Conservation (phyloP, 179 eudicot genomes). For the Carnegiea gigantea region DNA sequence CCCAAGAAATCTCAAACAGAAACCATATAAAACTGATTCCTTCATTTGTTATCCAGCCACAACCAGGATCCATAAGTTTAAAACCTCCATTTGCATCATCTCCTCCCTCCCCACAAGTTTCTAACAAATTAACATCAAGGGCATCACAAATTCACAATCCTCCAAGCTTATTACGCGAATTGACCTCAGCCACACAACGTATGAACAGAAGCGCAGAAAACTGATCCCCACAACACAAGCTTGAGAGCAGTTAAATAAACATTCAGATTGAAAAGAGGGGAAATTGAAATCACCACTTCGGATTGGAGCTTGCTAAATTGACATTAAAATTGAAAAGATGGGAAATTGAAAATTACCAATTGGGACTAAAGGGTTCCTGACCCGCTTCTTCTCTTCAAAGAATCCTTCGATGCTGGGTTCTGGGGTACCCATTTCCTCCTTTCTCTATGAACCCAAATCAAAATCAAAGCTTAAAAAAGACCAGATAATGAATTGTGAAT, state of each 20-base stretch:
- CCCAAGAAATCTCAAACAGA: not conserved
- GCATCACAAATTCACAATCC: not conserved
- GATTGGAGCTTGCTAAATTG: too few relatives aligned
- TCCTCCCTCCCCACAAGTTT: not conserved
- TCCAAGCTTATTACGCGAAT: not conserved
- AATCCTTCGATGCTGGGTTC: constrained; percentile 39
- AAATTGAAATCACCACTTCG: too few relatives aligned
- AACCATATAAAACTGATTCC: not conserved
- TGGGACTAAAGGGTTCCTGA: constrained; percentile 61
- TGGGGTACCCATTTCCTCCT: constrained; percentile 24
- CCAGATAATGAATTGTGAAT: not conserved
- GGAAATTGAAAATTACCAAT: constrained; percentile 34
- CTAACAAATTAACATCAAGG: constrained; percentile 5
- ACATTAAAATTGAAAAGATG: not conserved
- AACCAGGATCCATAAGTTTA: too few relatives aligned
- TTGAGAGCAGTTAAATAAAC: too few relatives aligned
- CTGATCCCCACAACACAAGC: too few relatives aligned
- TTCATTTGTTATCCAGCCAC: too few relatives aligned
- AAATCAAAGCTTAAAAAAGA: not conserved
- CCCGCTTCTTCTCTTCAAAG: constrained; percentile 50
- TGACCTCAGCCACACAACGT: not conserved
- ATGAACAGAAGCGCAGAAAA: not conserved
- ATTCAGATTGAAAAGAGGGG: too few relatives aligned
- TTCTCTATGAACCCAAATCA: not conserved
- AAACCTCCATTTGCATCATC: too few relatives aligned